Evolutionary conservation across 441 rosid species (phyloP).

Genomic region (Arabidopsis lyrata): DNA sequence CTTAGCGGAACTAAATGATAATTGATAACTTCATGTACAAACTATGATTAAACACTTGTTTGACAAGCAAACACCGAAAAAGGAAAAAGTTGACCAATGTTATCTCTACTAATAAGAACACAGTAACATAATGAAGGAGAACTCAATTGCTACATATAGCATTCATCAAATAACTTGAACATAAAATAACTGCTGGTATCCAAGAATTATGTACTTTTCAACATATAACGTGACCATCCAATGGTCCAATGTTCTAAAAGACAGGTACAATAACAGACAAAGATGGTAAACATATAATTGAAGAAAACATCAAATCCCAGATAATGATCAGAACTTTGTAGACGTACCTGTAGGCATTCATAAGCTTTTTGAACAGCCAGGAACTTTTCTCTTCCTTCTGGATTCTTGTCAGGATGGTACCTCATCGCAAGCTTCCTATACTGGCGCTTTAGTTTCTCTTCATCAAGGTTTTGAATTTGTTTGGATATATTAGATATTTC

Average conservation of each 20-base stretch:
- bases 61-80: constrained; percentile 10
- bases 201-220: constrained; percentile 15
- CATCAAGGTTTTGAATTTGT: constrained; percentile 98
- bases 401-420: constrained; percentile 99
- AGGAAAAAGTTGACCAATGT: constrained; percentile 4
- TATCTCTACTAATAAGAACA: constrained; percentile 13
- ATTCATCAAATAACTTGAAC: no score
- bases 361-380: constrained; percentile 99
- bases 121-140: neutral
- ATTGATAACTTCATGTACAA: constrained; percentile 8
- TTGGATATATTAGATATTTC: constrained; percentile 74
- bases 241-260: constrained; percentile 34
- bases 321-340: constrained; percentile 24
- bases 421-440: constrained; percentile 99
- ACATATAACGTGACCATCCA: constrained; percentile 26
- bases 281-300: constrained; percentile 6
- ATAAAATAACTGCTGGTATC: neutral
- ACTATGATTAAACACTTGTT: constrained; percentile 5
- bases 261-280: constrained; percentile 7
- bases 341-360: constrained; percentile 95
- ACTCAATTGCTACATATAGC: no score
- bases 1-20: constrained; percentile 5
- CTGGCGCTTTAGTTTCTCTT: constrained; percentile 98
- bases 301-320: constrained; percentile 22
- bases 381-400: constrained; percentile 99